Evolutionary conservation across 805 yeast genomes (phyloP).

Genomic region (Cyberlindnera maritima): DNA sequence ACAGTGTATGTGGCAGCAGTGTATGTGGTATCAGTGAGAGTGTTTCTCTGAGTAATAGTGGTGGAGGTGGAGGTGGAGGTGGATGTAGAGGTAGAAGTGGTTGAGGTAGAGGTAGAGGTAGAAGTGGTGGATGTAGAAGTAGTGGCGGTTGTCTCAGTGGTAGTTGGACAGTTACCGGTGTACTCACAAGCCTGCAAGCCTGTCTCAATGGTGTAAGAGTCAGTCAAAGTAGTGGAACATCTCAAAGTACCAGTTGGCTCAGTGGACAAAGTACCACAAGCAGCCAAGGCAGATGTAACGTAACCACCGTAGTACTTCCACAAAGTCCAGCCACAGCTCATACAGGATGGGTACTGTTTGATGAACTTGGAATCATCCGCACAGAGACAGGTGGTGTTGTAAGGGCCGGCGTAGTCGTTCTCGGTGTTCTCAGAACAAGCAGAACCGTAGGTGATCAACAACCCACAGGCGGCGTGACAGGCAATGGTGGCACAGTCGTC

Average conservation of each 20-base stretch:
- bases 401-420: slow-evolving; percentile 15
- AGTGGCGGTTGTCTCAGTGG: slow-evolving; percentile 8
- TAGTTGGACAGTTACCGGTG: slow-evolving; percentile 10
- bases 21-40: slow-evolving; percentile 6
- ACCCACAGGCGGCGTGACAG: slow-evolving; percentile 34
- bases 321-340: slow-evolving; percentile 37
- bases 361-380: slow-evolving; percentile 23
- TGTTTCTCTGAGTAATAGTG: slow-evolving; percentile 4
- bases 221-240: slow-evolving; percentile 22
- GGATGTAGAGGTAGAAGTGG: slow-evolving; percentile 7
- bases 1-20: slow-evolving; percentile 12
- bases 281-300: slow-evolving; percentile 27
- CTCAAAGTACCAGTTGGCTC: slow-evolving; percentile 33
- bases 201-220: slow-evolving; percentile 8
- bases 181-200: slow-evolving; percentile 8
- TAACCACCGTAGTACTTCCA: slow-evolving; percentile 30
- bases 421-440: slow-evolving; percentile 22
- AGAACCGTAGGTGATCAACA: slow-evolving; percentile 30
- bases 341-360: slow-evolving; percentile 25
- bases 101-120: slow-evolving; percentile 8
- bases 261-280: slow-evolving; percentile 26
- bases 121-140: slow-evolving; percentile 11
- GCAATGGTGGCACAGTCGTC: slow-evolving; percentile 27
- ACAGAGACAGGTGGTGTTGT: slow-evolving; percentile 22
- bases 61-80: slow-evolving; percentile 6